Percentiles rank a stretch among this genome's conserved stretches.
Conservation (phyloP, 73 alveolate genomes). For the Paramecium sexaurelia region DNA sequence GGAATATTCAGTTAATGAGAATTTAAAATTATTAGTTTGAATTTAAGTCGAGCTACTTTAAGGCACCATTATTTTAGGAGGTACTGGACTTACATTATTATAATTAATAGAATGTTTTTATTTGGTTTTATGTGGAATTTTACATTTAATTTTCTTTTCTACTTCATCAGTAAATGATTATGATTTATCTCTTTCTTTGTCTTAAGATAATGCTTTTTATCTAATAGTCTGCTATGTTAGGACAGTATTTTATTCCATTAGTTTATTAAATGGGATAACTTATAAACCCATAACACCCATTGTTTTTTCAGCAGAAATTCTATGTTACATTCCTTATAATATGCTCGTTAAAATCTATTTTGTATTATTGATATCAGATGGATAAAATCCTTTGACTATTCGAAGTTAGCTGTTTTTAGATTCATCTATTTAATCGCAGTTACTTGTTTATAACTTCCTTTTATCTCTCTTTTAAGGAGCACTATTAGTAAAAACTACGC, state of each 20-base stretch:
- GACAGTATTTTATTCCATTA: neutral
- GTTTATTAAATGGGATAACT: neutral
- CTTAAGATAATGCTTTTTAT: neutral
- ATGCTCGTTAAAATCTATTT: neutral
- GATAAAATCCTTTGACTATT: neutral
- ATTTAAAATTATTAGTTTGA: neutral
- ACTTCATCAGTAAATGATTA: neutral
- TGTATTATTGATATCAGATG: slow-evolving; percentile 3
- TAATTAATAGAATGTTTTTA: neutral
- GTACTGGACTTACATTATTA: slow-evolving; percentile 21
- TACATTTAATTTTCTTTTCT: neutral
- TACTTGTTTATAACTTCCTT: slow-evolving; percentile 7
- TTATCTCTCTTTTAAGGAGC: slow-evolving; percentile 4
- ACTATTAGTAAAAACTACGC: slow-evolving; percentile 23
- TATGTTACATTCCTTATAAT: slow-evolving; percentile 38
- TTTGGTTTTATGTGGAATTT: neutral
- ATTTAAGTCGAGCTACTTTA: neutral
- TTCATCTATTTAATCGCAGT: neutral
- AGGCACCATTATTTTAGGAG: neutral
- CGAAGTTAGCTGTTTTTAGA: neutral
- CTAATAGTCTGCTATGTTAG: neutral
- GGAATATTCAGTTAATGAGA: slow-evolving; percentile 36
- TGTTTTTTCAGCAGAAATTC: neutral
- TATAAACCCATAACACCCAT: slow-evolving; percentile 8
- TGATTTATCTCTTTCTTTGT: slow-evolving; percentile 19